phyloP scores from a whole-genome alignment of 129 eudicot genomes.

The Scalesia atractyloides region DNA sequence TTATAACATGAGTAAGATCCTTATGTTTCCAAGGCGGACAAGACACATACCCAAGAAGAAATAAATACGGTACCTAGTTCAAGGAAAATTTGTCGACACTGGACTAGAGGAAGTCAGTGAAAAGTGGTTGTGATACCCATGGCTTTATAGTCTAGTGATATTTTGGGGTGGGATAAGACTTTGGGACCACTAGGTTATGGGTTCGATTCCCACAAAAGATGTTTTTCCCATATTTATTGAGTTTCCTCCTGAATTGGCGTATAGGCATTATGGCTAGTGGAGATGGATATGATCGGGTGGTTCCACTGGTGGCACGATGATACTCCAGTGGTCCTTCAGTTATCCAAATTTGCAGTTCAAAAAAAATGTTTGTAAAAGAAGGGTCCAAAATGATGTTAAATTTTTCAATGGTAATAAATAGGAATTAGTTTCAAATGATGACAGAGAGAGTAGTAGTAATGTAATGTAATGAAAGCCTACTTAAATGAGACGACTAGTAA shows the following conservation, averaged over 20 bases:
- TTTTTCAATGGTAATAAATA: background rate
- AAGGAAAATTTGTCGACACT: background rate
- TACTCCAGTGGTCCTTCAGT: no score
- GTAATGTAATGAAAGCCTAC: background rate
- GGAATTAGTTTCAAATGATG: background rate
- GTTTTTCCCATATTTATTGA: no score
- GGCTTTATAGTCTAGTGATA: no score
- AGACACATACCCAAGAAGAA: background rate
- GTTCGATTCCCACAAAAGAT: no score
- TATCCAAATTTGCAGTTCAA: no score
- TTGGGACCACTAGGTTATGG: no score
- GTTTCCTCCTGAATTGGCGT: no score
- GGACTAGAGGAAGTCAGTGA: background rate
- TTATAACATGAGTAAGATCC: background rate
- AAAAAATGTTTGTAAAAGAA: background rate
- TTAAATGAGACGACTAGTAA: background rate
- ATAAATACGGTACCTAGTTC: background rate
- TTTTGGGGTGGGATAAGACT: no score
- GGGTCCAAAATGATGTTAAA: slow-evolving; percentile 5
- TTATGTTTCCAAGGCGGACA: background rate
- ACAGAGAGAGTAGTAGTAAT: background rate
- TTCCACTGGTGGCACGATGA: no score
- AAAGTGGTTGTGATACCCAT: background rate
- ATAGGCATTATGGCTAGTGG: no score
- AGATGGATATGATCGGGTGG: no score